A percentile compares a stretch with the other conserved stretches of the same genome.
Conservation (phyloP, 371 early-diverging fungal species). For the Apophysomyces trapeziformis region DNA sequence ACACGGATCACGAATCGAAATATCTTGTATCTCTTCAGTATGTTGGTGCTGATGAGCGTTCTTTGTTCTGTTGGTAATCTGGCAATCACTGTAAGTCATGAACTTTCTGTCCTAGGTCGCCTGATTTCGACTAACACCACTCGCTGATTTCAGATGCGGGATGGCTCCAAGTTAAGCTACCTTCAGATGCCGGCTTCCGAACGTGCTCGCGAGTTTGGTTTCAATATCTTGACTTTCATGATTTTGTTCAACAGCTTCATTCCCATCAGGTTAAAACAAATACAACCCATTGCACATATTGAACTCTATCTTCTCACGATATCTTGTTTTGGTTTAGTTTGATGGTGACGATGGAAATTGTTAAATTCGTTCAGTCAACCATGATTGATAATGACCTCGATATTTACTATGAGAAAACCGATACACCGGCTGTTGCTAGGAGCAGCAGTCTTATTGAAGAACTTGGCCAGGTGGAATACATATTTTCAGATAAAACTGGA, state of each 20-base stretch:
- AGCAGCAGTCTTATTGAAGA: slow-evolving; percentile 94
- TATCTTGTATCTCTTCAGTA: slow-evolving; percentile 88
- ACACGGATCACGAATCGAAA: slow-evolving; percentile 91
- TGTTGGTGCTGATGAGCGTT: slow-evolving; percentile 83
- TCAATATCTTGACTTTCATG: slow-evolving; percentile 84
- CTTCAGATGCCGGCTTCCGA: slow-evolving; percentile 27
- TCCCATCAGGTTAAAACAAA: slow-evolving; percentile 72
- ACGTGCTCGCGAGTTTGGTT: slow-evolving; percentile 56
- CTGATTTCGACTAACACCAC: neutral
- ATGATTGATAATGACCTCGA: slow-evolving; percentile 85
- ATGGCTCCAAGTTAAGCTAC: slow-evolving; percentile 33
- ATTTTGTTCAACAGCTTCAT: slow-evolving; percentile 92
- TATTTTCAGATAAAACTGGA: slow-evolving; percentile 93
- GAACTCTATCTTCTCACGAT: neutral
- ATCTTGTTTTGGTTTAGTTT: slow-evolving; percentile 47
- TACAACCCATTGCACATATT: neutral
- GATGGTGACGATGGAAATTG: slow-evolving; percentile 92
- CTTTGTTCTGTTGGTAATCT: slow-evolving; percentile 80
- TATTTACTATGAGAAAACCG: slow-evolving; percentile 82
- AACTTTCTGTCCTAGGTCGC: neutral
- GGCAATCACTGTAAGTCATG: slow-evolving; percentile 44
- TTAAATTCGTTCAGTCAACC: slow-evolving; percentile 80
- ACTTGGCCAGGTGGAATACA: slow-evolving; percentile 87
- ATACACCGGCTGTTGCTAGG: slow-evolving; percentile 86
- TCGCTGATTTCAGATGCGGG: slow-evolving; percentile 19